Conservation (phyloP, 148 eudicot species). For the Polygonum maritimum region DNA sequence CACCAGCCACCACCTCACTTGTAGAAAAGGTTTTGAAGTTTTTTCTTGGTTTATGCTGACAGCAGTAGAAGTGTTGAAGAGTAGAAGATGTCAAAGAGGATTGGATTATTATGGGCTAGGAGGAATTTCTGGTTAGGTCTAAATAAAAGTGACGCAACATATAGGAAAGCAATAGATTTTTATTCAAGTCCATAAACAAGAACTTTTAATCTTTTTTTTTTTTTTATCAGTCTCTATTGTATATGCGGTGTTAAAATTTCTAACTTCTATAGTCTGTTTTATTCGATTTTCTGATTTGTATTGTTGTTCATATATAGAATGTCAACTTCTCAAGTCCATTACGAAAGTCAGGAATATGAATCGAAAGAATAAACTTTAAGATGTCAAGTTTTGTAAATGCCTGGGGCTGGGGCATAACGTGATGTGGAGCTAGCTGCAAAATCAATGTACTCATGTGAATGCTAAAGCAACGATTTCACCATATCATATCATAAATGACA, state of each 20-base stretch:
- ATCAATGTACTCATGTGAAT: not conserved
- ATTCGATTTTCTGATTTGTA: not conserved
- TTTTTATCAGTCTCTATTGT: not conserved
- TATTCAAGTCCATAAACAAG: not conserved
- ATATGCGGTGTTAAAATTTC: constrained; percentile 2
- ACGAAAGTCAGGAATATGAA: not conserved
- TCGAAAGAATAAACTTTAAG: not conserved
- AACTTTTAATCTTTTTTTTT: not conserved
- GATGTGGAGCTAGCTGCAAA: not conserved
- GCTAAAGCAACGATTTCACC: not conserved
- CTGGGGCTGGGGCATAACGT: not conserved
- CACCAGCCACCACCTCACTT: constrained; percentile 67
- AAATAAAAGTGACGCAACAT: not conserved
- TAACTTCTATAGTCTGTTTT: not conserved
- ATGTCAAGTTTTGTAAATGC: not conserved
- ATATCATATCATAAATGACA: not conserved
- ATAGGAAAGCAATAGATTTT: constrained; percentile 5
- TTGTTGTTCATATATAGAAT: not conserved
- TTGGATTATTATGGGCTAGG: not conserved
- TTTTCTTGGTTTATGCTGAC: not conserved
- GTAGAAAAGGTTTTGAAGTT: constrained; percentile 22
- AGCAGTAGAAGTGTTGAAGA: not conserved
- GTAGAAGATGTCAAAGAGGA: not conserved
- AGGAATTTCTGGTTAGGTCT: constrained; percentile 3
- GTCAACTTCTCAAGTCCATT: not conserved